A percentile compares a stretch with the other conserved stretches of the same genome.
phyloP scores from a whole-genome alignment of 208 protist species.

The Wallacemonas sp. region DNA sequence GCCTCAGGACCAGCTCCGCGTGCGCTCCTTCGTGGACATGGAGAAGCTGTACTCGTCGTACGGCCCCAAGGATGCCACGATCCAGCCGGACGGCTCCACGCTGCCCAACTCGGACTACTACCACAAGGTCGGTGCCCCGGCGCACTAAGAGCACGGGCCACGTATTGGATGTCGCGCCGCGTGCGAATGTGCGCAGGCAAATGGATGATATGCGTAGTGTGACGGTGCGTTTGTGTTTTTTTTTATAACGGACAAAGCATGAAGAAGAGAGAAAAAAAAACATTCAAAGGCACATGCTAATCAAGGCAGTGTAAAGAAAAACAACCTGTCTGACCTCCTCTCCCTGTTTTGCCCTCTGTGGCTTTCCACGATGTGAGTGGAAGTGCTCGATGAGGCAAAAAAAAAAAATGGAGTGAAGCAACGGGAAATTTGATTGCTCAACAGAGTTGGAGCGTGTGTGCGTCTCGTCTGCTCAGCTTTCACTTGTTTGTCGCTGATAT shows the following conservation, averaged over 20 bases:
- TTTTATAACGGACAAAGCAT: not conserved
- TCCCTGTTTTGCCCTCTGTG: no score
- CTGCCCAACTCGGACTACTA: constrained; percentile 86
- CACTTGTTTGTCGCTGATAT: constrained; percentile 17
- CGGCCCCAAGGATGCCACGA: constrained; percentile 79
- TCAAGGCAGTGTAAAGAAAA: not conserved
- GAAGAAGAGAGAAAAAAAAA: not conserved
- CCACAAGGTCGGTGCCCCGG: constrained; percentile 28
- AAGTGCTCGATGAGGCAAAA: no score
- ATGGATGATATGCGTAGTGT: not conserved
- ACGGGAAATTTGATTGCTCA: no score
- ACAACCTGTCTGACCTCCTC: constrained; percentile 5
- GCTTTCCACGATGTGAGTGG: no score
- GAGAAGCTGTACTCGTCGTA: constrained; percentile 89
- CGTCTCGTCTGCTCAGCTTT: not conserved
- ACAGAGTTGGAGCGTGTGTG: no score
- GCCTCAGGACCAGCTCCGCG: constrained; percentile 85
- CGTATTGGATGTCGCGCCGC: not conserved
- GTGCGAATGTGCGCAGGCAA: not conserved
- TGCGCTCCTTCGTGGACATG: constrained; percentile 70
- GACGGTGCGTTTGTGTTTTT: constrained; percentile 1
- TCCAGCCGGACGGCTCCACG: constrained; percentile 70
- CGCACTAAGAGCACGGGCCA: constrained; percentile 31
- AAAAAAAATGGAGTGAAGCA: no score
- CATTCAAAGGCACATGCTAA: not conserved